Base-by-base conservation (phyloP, 768 basidiomycete genomes). In the Imleria badia region DNA sequence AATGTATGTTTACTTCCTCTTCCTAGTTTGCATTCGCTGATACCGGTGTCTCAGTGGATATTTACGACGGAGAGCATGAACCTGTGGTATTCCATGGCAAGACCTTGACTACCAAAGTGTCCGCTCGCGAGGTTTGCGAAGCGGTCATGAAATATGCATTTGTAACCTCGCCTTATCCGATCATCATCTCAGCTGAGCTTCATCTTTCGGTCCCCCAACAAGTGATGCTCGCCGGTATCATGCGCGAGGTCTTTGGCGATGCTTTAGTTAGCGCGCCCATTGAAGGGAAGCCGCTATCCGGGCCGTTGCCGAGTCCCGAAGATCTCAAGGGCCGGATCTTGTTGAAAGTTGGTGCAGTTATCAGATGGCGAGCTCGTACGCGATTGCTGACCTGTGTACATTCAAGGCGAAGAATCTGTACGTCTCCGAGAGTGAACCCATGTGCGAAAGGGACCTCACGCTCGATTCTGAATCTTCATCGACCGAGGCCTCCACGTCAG, bases 181-280 rank as follows among this genome's bases (percentile, higher is more conserved):
- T 98, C 66, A 84, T 98, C 64, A 88, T 98, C 51, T 95, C 93
- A 3, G 91, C 94, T 13, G 95, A 98, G 73, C 81, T 95, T 1
- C 94, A 96, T 65, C 96, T 93, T 68, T 76, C 81, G 0, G 53
- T 92, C 15, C 71, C 76, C 26, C 91, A 94, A 66, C 95, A 98
- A 68, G 88, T 89, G 35, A 77, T 78, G 66, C 77, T 97, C 14
- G 94, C 83, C 0, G 64, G 76, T 3, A 92, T 95, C 63, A 83
- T 98, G 83, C 71, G 67, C 41, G 78, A 81, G 17, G 78, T 78
- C 15, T 84, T 89, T 60, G 84, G 84, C 1, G 73, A 78, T 6
- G 72, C 74, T 9, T 71, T 89, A 26, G 73, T 89, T 35, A 74
- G 69, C 34, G 71, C 71, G 8, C 78, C 76, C 5, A 55, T 82